phyloP scores from a whole-genome alignment of 148 eudicot species.

The Cornus kousa region DNA sequence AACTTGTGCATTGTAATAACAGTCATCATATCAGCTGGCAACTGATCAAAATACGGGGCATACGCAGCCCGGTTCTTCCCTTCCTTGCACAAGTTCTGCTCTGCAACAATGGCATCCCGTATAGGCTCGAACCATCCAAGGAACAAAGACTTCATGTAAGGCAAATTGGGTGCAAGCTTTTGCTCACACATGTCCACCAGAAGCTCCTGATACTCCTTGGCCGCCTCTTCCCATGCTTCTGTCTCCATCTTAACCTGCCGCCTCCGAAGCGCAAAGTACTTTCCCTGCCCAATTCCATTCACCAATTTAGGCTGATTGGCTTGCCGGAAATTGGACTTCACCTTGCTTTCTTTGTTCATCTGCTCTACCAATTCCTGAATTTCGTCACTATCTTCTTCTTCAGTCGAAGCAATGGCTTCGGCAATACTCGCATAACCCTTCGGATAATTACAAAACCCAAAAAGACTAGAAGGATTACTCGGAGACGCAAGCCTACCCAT shows the following conservation, averaged over 20 bases:
- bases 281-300: conserved; percentile 56
- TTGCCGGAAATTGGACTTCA: not conserved
- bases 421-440: conserved; percentile 57
- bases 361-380: conserved; percentile 48
- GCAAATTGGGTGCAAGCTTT: conserved; percentile 92
- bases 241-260: conserved; percentile 78
- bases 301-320: conserved; percentile 32
- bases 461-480: conserved; percentile 28
- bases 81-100: conserved; percentile 56
- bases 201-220: conserved; percentile 82
- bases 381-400: conserved; percentile 75
- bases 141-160: conserved; percentile 88
- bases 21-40: conserved; percentile 95
- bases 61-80: conserved; percentile 45
- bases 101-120: conserved; percentile 60
- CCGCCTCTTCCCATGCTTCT: conserved; percentile 92
- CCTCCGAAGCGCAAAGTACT: conserved; percentile 49
- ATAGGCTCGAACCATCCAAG: conserved; percentile 98
- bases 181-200: conserved; percentile 85
- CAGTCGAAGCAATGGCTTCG: conserved; percentile 56
- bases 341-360: conserved; percentile 26
- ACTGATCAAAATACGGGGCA: conserved; percentile 50
- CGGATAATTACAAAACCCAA: conserved; percentile 13
- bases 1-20: conserved; percentile 95
- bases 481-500: conserved; percentile 23